Evolutionary conservation across 192 early-diverging fungal species (phyloP).

Genomic region (Coemansia sp.): DNA sequence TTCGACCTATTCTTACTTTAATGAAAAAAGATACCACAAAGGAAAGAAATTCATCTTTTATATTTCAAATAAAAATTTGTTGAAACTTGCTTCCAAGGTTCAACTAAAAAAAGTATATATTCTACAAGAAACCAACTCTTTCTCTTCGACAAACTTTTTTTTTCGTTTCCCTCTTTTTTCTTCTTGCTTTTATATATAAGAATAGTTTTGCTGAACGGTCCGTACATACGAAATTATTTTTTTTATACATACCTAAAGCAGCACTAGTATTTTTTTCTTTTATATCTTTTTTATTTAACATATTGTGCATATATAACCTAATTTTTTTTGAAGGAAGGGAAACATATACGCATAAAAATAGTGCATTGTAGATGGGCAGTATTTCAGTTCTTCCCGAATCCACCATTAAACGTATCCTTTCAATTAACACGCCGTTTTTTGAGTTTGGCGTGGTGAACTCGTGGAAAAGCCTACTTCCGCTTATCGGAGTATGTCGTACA

Average conservation of each 20-base stretch:
- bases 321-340: not conserved
- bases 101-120: no score
- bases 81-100: no score
- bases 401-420: not conserved
- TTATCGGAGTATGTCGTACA: not conserved
- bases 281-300: no score
- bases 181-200: not conserved
- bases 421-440: not conserved
- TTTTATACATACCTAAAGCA: no score
- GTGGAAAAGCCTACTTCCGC: constrained; percentile 6
- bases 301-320: no score
- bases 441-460: constrained; percentile 8
- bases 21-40: no score
- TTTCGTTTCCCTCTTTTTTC: not conserved
- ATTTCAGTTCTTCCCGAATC: not conserved
- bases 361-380: not conserved
- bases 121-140: no score
- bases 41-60: no score
- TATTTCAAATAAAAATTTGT: no score
- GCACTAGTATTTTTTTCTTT: not conserved
- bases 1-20: not conserved
- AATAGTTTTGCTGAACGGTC: no score
- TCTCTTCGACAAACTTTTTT: no score
- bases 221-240: no score
- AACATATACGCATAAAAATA: not conserved